Evolutionary conservation across 139 green algal genomes (phyloP).

Genomic region (Microglena sp.): DNA sequence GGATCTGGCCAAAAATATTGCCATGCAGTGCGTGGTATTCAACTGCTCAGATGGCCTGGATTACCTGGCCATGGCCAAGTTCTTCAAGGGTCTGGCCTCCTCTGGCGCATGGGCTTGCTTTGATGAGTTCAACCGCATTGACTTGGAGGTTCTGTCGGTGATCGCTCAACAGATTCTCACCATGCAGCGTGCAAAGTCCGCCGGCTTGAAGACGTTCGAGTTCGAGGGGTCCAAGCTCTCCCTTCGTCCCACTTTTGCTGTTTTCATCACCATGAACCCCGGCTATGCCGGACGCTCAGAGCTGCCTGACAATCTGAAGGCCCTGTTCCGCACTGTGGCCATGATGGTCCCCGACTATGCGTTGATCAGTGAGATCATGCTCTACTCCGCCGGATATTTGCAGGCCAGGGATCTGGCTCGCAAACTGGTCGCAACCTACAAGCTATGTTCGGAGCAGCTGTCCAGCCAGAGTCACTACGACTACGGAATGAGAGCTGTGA

Average conservation of each 20-base stretch:
- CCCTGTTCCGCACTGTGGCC: constrained; percentile 55
- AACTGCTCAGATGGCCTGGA: constrained; percentile 80
- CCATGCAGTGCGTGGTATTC: constrained; percentile 75
- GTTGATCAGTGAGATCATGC: constrained; percentile 70
- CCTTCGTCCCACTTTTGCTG: constrained; percentile 55
- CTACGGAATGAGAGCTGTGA: constrained; percentile 75
- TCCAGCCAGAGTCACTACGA: constrained; percentile 74
- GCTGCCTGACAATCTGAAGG: constrained; percentile 76
- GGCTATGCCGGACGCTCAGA: constrained; percentile 64
- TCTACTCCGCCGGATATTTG: constrained; percentile 60
- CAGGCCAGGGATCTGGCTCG: constrained; percentile 58
- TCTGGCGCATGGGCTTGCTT: constrained; percentile 51
- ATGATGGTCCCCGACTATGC: constrained; percentile 84
- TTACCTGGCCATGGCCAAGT: constrained; percentile 70
- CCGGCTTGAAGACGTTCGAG: constrained; percentile 59
- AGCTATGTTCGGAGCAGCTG: constrained; percentile 73
- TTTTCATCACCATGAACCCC: constrained; percentile 88
- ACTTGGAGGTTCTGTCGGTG: constrained; percentile 59
- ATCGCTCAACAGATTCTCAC: constrained; percentile 81
- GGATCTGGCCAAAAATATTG: constrained; percentile 55
- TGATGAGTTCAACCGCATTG: constrained; percentile 63
- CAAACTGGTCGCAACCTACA: constrained; percentile 79
- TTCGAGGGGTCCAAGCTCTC: constrained; percentile 70
- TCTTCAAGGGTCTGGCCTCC: constrained; percentile 42
- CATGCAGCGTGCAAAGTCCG: constrained; percentile 70